A percentile compares a stretch with the other conserved stretches of the same genome.
Conservation (phyloP, 2,329 filamentous ascomycete species). For the Penicillium expansum region DNA sequence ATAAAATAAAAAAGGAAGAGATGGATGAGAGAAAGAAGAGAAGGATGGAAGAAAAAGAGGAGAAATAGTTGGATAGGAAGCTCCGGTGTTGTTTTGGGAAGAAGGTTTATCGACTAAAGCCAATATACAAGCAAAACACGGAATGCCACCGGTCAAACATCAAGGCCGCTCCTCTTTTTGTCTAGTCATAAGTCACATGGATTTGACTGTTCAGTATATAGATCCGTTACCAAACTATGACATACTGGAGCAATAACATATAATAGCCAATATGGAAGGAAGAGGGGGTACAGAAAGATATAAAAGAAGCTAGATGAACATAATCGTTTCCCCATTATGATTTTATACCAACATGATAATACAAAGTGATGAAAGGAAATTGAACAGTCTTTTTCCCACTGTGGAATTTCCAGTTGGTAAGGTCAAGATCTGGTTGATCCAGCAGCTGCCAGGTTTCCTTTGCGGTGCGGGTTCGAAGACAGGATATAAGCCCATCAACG, state of each 20-base stretch:
- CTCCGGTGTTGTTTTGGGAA: background rate
- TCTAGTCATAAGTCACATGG: background rate
- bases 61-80: background rate
- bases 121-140: background rate
- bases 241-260: background rate
- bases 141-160: background rate
- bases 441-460: conserved; percentile 63
- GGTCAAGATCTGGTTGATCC: conserved; percentile 27
- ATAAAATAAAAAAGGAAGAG: background rate
- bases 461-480: conserved; percentile 64
- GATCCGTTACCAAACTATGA: background rate
- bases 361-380: conserved; percentile 18
- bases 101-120: background rate
- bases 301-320: background rate
- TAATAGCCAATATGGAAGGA: background rate
- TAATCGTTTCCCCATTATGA: background rate
- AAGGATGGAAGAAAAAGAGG: background rate
- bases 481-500: conserved; percentile 68
- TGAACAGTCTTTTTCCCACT: conserved; percentile 23
- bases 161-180: background rate
- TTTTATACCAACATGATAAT: conserved; percentile 20
- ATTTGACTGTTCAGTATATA: background rate
- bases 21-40: background rate
- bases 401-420: conserved; percentile 17
- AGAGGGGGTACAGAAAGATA: background rate